These are phyloP conservation scores for Aspergillus indologenus DNA, from an alignment of 495 filamentous ascomycete genomes.

Conservation along the genomic window DNA sequence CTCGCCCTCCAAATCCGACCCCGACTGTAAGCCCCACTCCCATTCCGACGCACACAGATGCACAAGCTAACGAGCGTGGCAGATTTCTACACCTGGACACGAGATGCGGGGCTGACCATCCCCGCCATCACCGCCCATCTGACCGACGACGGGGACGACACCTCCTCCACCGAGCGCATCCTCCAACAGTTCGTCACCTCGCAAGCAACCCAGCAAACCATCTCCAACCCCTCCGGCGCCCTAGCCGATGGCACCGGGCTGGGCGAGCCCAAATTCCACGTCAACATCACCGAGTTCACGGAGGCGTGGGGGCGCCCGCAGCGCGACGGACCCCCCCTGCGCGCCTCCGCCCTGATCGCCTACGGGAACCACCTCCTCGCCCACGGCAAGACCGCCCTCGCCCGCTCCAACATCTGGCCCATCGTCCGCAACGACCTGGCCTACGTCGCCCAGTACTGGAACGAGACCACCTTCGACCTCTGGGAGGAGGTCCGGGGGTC, in stretches of 20 bases:
- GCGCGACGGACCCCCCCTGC: slow-evolving; percentile 54
- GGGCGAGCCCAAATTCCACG: slow-evolving; percentile 62
- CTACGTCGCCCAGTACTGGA: slow-evolving; percentile 74
- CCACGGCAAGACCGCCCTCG: slow-evolving; percentile 41
- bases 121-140: slow-evolving; percentile 53
- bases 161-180: slow-evolving; percentile 33
- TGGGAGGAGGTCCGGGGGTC: slow-evolving; percentile 69
- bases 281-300: slow-evolving; percentile 50
- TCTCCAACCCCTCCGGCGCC: slow-evolving; percentile 41
- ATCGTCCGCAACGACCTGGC: slow-evolving; percentile 56
- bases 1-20: slow-evolving; percentile 51
- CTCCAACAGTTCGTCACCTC: slow-evolving; percentile 56
- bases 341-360: slow-evolving; percentile 38
- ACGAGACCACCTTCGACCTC: slow-evolving; percentile 49
- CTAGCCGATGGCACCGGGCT: slow-evolving; percentile 50
- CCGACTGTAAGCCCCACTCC: slow-evolving; percentile 45
- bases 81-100: slow-evolving; percentile 64
- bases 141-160: slow-evolving; percentile 33
- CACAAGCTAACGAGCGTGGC: background rate
- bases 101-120: slow-evolving; percentile 56
- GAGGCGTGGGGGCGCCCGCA: slow-evolving; percentile 62
- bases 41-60: background rate
- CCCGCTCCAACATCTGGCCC: slow-evolving; percentile 46
- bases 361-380: slow-evolving; percentile 33
- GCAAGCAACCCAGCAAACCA: slow-evolving; percentile 50